Percentiles rank a stretch among this genome's conserved stretches.
Evolutionary conservation across 352 stramenopile genomes (phyloP).

Genomic region (Globisporangium paroecandrum): DNA sequence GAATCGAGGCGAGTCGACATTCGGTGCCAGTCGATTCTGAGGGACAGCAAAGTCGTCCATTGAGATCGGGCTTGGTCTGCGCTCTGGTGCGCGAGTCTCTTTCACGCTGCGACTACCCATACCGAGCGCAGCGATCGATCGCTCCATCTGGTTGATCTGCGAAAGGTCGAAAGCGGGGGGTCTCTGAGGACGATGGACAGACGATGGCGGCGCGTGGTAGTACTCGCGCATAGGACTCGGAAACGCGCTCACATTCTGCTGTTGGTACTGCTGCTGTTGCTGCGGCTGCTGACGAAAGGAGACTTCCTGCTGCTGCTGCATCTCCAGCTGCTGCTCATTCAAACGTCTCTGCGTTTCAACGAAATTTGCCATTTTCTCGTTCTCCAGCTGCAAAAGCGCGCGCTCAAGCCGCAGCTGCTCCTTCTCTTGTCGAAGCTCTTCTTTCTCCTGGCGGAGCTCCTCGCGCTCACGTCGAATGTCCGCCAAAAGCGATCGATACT

Average conservation of each 20-base stretch:
- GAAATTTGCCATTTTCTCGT: constrained; percentile 64
- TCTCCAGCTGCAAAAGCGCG: constrained; percentile 64
- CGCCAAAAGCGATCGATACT: constrained; percentile 59
- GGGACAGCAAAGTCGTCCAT: constrained; percentile 59
- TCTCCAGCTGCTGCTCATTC: constrained; percentile 50
- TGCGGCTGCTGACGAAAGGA: constrained; percentile 17
- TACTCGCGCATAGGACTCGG: constrained; percentile 5
- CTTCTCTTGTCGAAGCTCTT: constrained; percentile 62
- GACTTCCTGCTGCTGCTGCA: constrained; percentile 18
- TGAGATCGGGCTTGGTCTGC: constrained; percentile 48
- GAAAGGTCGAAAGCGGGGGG: constrained; percentile 15
- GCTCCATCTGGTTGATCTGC: constrained; percentile 18
- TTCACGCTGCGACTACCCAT: constrained; percentile 4
- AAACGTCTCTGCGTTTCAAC: constrained; percentile 59
- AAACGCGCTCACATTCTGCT: not conserved
- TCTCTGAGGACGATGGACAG: constrained; percentile 9
- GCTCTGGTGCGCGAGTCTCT: constrained; percentile 19
- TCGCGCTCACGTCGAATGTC: constrained; percentile 74
- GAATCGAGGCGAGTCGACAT: constrained; percentile 34
- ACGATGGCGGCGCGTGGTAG: not conserved
- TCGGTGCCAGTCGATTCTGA: constrained; percentile 24
- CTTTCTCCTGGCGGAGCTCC: constrained; percentile 65
- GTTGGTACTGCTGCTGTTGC: constrained; percentile 17
- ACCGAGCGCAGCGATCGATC: constrained; percentile 15
- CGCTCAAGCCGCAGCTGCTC: constrained; percentile 73